A percentile compares a stretch with the other conserved stretches of the same genome.
These are phyloP conservation scores for Trebouxia gelatinosa DNA, from an alignment of 163 green algal genomes.

Conservation along the genomic window DNA sequence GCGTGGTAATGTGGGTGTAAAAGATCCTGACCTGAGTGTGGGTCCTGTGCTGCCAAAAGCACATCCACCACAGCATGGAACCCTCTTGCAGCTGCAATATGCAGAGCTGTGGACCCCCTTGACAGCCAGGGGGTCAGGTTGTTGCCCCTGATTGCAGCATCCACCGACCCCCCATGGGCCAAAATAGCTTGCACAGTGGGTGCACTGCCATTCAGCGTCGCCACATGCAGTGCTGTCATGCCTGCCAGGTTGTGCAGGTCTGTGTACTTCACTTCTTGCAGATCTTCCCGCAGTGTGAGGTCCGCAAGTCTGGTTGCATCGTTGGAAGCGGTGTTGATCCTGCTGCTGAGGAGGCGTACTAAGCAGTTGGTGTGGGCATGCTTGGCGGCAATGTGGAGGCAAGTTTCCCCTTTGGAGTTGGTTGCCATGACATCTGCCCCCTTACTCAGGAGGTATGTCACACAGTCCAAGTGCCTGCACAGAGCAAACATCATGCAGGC, in stretches of 20 bases:
- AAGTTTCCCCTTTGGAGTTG: constrained; percentile 35
- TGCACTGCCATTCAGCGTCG: constrained; percentile 35
- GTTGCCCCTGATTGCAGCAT: constrained; percentile 26
- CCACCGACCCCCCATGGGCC: constrained; percentile 16
- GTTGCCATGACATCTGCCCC: constrained; percentile 32
- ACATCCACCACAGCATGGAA: constrained; percentile 16
- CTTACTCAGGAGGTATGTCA: constrained; percentile 35
- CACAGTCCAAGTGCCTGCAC: constrained; percentile 38
- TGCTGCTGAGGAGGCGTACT: constrained; percentile 23
- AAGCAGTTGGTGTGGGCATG: constrained; percentile 16
- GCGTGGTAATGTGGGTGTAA: no score
- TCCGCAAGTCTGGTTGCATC: constrained; percentile 20
- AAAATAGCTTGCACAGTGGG: constrained; percentile 10
- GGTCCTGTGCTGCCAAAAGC: constrained; percentile 29
- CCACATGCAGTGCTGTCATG: constrained; percentile 40
- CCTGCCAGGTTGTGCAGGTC: constrained; percentile 35
- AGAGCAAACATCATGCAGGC: not conserved
- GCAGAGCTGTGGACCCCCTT: constrained; percentile 36
- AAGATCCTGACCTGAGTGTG: constrained; percentile 22
- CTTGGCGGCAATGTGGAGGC: constrained; percentile 39
- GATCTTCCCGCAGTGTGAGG: not conserved
- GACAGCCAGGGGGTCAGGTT: constrained; percentile 26
- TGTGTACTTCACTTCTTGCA: constrained; percentile 25
- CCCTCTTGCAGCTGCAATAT: constrained; percentile 38
- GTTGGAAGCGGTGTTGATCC: not conserved